Base-by-base conservation (phyloP, 805 yeast species). In the Yarrowia bubula region DNA sequence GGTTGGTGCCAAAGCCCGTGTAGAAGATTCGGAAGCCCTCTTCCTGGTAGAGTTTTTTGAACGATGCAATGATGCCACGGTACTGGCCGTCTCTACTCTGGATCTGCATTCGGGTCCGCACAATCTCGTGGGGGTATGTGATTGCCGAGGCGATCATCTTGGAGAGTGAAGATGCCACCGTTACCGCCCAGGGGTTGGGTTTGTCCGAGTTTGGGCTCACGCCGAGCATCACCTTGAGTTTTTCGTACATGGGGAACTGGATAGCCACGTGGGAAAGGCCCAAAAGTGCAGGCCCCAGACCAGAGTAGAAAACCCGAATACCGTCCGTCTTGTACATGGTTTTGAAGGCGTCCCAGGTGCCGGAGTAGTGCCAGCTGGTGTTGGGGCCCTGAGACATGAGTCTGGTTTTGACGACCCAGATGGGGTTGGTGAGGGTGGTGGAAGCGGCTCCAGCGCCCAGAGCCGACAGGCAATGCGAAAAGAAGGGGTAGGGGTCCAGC, bases 381-480 rank as follows among this genome's bases (percentile, higher is more conserved):
- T 67, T 64, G 4, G 53, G 65, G 58, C 69, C 70, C 71, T 75
- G 80, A 1, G 92, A 80, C 98, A 95, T 95, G 61, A 95, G 78
- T 71, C 99, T 80, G 1, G 99, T 95, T 74, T 95, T 95, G 35
- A 95, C 92, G 50, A 95, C 98, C 99, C 99, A 95, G 13, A 93
- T 90, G 10, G 99, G 99, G 74, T 95, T 95, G 0, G 97, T 93
- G 8, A 86, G 75, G 10, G 90, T 80, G 0, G 98, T 89, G 1
- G 96, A 89, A 8, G 87, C 84, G 65, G 90, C 85, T 33, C 99
- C 99, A 1, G 98, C 97, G 4, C 90, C 83, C 58, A 93, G 81
- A 0, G 99, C 98, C 63, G 85, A 78, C 61, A 79, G 78, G 72
- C 77, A 80, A 78, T 66, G 83, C 67, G 50, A 77, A 41, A 69